These are phyloP conservation scores for Calonectria hongkongensis DNA, from an alignment of 2,329 filamentous ascomycete species.

Conservation along the genomic window DNA sequence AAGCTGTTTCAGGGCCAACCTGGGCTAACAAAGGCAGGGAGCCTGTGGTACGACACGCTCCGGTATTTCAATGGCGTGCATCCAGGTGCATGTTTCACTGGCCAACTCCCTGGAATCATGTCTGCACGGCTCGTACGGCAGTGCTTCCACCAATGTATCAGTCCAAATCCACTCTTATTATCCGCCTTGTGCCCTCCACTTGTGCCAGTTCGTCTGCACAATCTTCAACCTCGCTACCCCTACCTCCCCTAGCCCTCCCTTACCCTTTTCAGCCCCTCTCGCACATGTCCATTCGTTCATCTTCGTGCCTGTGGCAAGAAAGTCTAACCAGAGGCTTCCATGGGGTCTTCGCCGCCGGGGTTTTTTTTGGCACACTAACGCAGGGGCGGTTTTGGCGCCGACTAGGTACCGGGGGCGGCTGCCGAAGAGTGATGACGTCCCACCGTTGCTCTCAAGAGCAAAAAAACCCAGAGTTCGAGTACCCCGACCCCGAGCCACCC, in stretches of 20 bases:
- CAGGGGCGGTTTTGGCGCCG: conserved; percentile 43
- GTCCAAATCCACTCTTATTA: conserved; percentile 1
- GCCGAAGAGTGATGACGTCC: conserved; percentile 18
- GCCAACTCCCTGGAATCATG: conserved; percentile 32
- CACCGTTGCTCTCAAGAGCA: conserved; percentile 12
- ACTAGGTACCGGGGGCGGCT: conserved; percentile 27
- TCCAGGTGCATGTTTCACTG: conserved; percentile 46
- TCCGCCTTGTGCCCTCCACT: neutral
- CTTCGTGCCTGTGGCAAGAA: conserved; percentile 15
- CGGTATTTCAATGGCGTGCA: conserved; percentile 44
- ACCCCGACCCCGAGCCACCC: neutral
- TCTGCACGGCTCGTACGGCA: conserved; percentile 27
- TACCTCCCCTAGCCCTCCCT: conserved; percentile 22
- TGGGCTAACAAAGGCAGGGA: conserved; percentile 46
- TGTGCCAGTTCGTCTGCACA: conserved; percentile 8
- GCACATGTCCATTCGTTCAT: conserved; percentile 8
- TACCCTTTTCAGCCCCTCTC: conserved; percentile 14
- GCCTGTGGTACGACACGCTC: conserved; percentile 38
- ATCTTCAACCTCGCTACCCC: conserved; percentile 1
- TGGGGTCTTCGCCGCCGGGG: conserved; percentile 14
- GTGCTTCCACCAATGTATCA: neutral
- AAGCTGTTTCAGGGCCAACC: conserved; percentile 46
- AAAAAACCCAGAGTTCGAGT: neutral
- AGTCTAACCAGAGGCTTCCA: conserved; percentile 19
- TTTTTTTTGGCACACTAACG: conserved; percentile 41